Percentiles rank a stretch among this genome's conserved stretches.
phyloP scores from a whole-genome alignment of 495 filamentous ascomycete genomes.

The Penicillium desertorum region DNA sequence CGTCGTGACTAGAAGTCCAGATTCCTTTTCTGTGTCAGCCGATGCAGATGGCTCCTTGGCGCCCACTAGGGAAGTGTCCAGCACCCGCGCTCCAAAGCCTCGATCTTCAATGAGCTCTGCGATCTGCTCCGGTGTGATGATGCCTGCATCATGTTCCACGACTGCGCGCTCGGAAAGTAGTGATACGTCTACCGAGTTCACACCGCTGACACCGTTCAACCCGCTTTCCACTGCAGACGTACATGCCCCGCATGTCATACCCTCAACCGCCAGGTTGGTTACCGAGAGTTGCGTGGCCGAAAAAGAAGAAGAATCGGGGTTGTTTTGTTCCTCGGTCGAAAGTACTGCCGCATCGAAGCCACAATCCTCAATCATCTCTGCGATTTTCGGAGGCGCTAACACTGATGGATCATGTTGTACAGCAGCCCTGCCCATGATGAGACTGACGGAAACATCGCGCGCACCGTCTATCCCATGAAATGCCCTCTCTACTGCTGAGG shows the following conservation, averaged over 20 bases:
- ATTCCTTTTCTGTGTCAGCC: slow-evolving; percentile 41
- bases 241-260: slow-evolving; percentile 97
- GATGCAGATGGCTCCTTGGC: slow-evolving; percentile 17
- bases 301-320: slow-evolving; percentile 18
- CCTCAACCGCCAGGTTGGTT: slow-evolving; percentile 87
- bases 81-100: slow-evolving; percentile 84
- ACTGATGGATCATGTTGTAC: slow-evolving; percentile 80
- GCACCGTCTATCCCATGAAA: slow-evolving; percentile 80
- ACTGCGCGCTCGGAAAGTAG: slow-evolving; percentile 67
- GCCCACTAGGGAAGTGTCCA: slow-evolving; percentile 45
- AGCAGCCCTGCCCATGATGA: slow-evolving; percentile 90
- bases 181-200: slow-evolving; percentile 84
- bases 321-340: slow-evolving; percentile 61
- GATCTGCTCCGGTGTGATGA: slow-evolving; percentile 66
- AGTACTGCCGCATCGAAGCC: slow-evolving; percentile 95
- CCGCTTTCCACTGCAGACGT: slow-evolving; percentile 85
- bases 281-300: slow-evolving; percentile 47
- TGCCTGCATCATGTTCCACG: slow-evolving; percentile 72
- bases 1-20: slow-evolving; percentile 64
- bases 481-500: slow-evolving; percentile 79
- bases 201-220: slow-evolving; percentile 68
- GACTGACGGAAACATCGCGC: slow-evolving; percentile 80
- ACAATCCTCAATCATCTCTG: slow-evolving; percentile 86
- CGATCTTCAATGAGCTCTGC: slow-evolving; percentile 88
- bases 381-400: slow-evolving; percentile 69